A percentile compares a stretch with the other conserved stretches of the same genome.
Conservation (phyloP, 2,329 filamentous ascomycete species). For the Apiospora phragmitis region DNA sequence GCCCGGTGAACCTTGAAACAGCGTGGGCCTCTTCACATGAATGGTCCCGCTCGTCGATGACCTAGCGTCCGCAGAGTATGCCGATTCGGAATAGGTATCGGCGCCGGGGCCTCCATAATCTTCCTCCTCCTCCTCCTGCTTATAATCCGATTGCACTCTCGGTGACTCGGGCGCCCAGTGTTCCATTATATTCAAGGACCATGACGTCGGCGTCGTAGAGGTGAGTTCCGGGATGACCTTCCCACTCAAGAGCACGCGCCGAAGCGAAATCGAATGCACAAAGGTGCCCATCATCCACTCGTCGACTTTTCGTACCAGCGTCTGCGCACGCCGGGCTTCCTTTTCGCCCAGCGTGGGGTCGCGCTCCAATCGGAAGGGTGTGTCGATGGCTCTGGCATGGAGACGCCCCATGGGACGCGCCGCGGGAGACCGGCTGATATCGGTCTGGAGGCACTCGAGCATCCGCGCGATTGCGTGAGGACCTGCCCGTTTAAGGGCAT, state of each 20-base stretch:
- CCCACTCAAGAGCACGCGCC: constrained; percentile 5
- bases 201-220: neutral
- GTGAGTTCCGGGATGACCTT: neutral
- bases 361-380: neutral
- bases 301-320: neutral
- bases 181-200: neutral
- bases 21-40: neutral
- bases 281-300: constrained; percentile 8
- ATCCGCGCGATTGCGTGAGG: neutral
- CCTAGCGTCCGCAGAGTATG: neutral
- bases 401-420: neutral
- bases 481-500: neutral
- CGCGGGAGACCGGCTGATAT: neutral
- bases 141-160: neutral
- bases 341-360: neutral
- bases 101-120: neutral
- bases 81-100: neutral
- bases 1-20: neutral
- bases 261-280: constrained; percentile 8
- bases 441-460: neutral
- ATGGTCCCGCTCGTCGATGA: neutral
- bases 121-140: neutral
- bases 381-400: neutral
- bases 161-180: neutral
- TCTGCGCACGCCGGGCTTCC: neutral